Evolutionary conservation across 768 basidiomycete species (phyloP), one percentile per base, ranked within the genome.

Genomic region (Daedaleopsis nitida): DNA sequence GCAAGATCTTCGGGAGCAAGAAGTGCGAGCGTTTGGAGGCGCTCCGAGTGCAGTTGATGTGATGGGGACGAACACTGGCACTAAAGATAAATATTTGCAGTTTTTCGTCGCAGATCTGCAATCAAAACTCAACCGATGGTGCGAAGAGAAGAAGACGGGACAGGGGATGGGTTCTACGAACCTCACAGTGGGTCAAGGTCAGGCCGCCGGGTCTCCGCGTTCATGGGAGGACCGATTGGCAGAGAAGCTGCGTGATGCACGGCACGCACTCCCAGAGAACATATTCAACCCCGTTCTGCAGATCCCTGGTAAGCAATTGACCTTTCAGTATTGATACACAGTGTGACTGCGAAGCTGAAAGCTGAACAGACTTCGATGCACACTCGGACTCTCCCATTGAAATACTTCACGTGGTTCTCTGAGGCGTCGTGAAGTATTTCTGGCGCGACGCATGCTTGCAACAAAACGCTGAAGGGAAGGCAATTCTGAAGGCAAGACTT

Each of bases 371-470:
- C 7, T 62, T 81, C 1, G 75, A 83, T 62, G 74, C 80, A 1
- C 74, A 81, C 57, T 47, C 35, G 5, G 79, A 81, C 61, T 78
- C 79, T 1, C 78, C 79, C 2, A 75, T 80, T 0, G 77, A 81
- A 59, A 77, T 80, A 24, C 67, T 81, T 0, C 80, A 81, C 60
- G 74, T 76, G 4, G 65, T 80, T 24, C 68, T 81, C 0, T 73
- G 80, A 1, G 78, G 80, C 0, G 73, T 80, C 65, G 74, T 81
- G 38, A 81, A 82, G 51, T 83, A 82, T 60, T 73, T 78, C 37
- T 83, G 81, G 80, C 70, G 74, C 0, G 79, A 82, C 66, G 67
- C 70, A 14, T 56, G 60, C 8, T 17, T 52, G 11, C 34, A 59
- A 1, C 61, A 76, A 13, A 62, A 69, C 13, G 52, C 54, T 16